A percentile compares a stretch with the other conserved stretches of the same genome.
Evolutionary conservation across 352 stramenopile species (phyloP).

Genomic region (Globisporangium okanoganense): DNA sequence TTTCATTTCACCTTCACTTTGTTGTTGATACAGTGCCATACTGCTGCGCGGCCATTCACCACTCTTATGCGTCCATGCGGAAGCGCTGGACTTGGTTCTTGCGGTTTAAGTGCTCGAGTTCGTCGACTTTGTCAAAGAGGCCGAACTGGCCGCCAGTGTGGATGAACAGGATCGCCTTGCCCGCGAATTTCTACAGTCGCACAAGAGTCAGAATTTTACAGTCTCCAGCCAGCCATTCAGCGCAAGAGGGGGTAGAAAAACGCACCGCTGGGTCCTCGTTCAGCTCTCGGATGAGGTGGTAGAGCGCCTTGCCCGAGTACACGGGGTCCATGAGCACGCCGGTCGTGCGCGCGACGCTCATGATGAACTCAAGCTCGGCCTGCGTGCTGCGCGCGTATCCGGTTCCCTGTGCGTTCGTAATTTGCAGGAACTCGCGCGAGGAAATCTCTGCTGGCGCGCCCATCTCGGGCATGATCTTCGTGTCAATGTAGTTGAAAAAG

Average conservation of each 20-base stretch:
- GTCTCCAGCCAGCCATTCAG: neutral
- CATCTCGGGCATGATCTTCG: constrained; percentile 69
- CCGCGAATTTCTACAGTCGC: constrained; percentile 60
- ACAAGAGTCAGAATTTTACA: neutral
- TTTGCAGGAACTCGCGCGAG: constrained; percentile 67
- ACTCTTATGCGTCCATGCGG: constrained; percentile 36
- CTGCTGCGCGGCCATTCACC: too few relatives aligned
- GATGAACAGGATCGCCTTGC: constrained; percentile 87
- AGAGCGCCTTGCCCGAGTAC: constrained; percentile 86
- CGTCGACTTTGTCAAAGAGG: constrained; percentile 88
- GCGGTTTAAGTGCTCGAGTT: constrained; percentile 54
- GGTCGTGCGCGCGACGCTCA: constrained; percentile 59
- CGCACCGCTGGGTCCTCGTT: constrained; percentile 50
- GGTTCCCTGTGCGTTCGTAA: constrained; percentile 76
- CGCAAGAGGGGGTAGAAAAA: too few relatives aligned
- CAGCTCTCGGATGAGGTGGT: constrained; percentile 75
- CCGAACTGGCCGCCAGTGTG: constrained; percentile 91
- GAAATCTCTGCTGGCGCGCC: constrained; percentile 40
- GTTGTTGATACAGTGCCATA: too few relatives aligned
- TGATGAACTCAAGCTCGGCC: constrained; percentile 78
- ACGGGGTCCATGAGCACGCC: constrained; percentile 84
- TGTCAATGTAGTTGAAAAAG: constrained; percentile 81
- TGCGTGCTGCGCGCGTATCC: constrained; percentile 78
- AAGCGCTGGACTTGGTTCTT: constrained; percentile 55
- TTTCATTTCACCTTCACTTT: neutral